These are phyloP conservation scores for Canariomyces notabilis DNA, from an alignment of 2,329 filamentous ascomycete genomes.

Conservation along the genomic window DNA sequence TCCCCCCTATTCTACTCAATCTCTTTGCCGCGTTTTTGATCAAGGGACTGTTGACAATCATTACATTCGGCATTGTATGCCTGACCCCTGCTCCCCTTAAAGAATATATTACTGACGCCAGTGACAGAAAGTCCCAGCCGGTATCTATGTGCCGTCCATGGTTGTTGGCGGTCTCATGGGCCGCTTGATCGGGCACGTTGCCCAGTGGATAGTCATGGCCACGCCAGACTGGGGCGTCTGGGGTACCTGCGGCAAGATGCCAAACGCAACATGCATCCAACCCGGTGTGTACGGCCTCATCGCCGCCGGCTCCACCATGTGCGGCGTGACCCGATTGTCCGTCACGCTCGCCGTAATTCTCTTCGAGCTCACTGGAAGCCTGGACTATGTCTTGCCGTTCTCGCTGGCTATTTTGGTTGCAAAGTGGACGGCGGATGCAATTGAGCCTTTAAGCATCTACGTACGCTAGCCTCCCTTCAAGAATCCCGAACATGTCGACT, in stretches of 20 bases:
- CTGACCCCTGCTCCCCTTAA: no score
- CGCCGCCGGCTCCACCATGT: conserved; percentile 95
- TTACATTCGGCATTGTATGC: conserved; percentile 83
- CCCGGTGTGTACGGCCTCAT: conserved; percentile 96
- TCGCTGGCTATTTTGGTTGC: conserved; percentile 85
- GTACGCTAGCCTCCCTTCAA: conserved; percentile 40
- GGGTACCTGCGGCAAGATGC: conserved; percentile 63
- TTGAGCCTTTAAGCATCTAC: conserved; percentile 93
- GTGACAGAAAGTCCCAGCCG: conserved; percentile 76
- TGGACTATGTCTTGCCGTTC: conserved; percentile 93
- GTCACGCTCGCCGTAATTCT: conserved; percentile 92
- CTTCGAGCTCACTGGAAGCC: conserved; percentile 89
- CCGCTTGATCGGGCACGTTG: conserved; percentile 76
- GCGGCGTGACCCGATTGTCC: conserved; percentile 86
- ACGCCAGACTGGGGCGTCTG: conserved; percentile 71
- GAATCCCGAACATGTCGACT: no score
- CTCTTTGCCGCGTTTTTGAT: conserved; percentile 77
- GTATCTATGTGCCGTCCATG: conserved; percentile 98
- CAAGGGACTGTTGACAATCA: conserved; percentile 80
- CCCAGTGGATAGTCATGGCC: conserved; percentile 74
- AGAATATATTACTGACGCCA: not conserved
- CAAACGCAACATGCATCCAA: conserved; percentile 79
- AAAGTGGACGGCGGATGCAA: conserved; percentile 97
- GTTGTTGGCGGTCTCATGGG: conserved; percentile 92
- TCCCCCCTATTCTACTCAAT: conserved; percentile 68